Conservation (phyloP, 768 basidiomycete genomes). For the Sporobolomyces phaffii region DNA sequence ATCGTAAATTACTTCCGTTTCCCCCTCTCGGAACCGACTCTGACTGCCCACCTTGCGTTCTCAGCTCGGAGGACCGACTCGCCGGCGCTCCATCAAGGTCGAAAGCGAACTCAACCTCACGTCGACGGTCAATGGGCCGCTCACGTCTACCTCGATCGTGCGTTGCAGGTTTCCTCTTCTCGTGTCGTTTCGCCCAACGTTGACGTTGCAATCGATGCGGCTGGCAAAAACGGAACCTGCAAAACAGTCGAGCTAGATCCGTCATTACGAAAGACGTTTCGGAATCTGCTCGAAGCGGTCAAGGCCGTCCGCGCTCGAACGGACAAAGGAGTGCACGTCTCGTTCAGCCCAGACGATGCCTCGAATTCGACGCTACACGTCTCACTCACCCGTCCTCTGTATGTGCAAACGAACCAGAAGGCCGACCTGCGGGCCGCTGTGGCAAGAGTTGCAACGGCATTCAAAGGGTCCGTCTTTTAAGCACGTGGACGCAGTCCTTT, state of each 20-base stretch:
- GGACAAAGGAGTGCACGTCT: background rate
- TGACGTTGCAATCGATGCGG: background rate
- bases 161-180: background rate
- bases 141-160: slow-evolving; percentile 67
- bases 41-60: too few species aligned
- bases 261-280: slow-evolving; percentile 46
- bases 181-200: too few species aligned
- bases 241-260: slow-evolving; percentile 46
- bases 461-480: slow-evolving; percentile 51
- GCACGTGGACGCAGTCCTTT: too few species aligned
- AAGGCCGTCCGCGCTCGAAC: slow-evolving; percentile 35
- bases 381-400: slow-evolving; percentile 76
- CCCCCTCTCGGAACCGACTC: too few species aligned
- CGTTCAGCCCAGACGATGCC: too few species aligned
- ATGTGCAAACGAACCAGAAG: slow-evolving; percentile 69
- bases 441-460: slow-evolving; percentile 53
- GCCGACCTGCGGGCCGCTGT: slow-evolving; percentile 65
- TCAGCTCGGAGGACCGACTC: slow-evolving; percentile 51
- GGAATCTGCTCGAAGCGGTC: slow-evolving; percentile 44
- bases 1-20: background rate
- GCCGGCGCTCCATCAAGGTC: slow-evolving; percentile 76
- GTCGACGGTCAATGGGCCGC: slow-evolving; percentile 79
- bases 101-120: slow-evolving; percentile 66
- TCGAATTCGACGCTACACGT: slow-evolving; percentile 77
- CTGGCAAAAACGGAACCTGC: slow-evolving; percentile 48